Percentiles rank a stretch among this genome's conserved stretches.
Evolutionary conservation across 2,329 filamentous ascomycete species (phyloP).

Genomic region (Chaetomium sp.): DNA sequence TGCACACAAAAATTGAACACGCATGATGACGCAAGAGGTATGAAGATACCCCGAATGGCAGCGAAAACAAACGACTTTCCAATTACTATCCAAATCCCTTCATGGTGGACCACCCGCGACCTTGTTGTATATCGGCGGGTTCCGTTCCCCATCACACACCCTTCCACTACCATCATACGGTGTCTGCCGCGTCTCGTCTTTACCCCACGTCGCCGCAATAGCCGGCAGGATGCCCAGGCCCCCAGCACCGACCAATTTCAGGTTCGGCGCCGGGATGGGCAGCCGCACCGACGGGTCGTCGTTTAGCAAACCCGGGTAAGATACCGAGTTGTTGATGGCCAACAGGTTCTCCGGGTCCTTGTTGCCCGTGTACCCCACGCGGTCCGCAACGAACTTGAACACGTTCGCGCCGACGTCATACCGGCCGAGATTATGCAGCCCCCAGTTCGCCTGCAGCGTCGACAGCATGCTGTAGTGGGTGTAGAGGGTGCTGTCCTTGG

Average conservation of each 20-base stretch:
- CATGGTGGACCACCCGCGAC: slow-evolving; percentile 23
- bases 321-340: slow-evolving; percentile 34
- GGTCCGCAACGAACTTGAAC: slow-evolving; percentile 24
- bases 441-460: slow-evolving; percentile 38
- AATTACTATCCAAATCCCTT: not conserved
- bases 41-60: too few relatives aligned
- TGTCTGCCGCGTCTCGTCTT: slow-evolving; percentile 26
- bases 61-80: too few relatives aligned
- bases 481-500: slow-evolving; percentile 44
- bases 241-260: slow-evolving; percentile 37
- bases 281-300: slow-evolving; percentile 28
- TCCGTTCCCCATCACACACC: slow-evolving; percentile 36
- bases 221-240: slow-evolving; percentile 33
- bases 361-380: slow-evolving; percentile 23
- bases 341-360: slow-evolving; percentile 32
- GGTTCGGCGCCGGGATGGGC: slow-evolving; percentile 36
- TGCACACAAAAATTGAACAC: too few relatives aligned
- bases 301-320: slow-evolving; percentile 38
- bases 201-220: slow-evolving; percentile 30
- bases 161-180: slow-evolving; percentile 42
- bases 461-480: slow-evolving; percentile 39
- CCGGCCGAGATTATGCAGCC: slow-evolving; percentile 35
- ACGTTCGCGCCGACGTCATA: slow-evolving; percentile 35
- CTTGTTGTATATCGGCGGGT: slow-evolving; percentile 34
- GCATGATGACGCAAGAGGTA: too few relatives aligned